phyloP scores from a whole-genome alignment of 192 early-diverging fungal species.

The Tieghemiomyces parasiticus region DNA sequence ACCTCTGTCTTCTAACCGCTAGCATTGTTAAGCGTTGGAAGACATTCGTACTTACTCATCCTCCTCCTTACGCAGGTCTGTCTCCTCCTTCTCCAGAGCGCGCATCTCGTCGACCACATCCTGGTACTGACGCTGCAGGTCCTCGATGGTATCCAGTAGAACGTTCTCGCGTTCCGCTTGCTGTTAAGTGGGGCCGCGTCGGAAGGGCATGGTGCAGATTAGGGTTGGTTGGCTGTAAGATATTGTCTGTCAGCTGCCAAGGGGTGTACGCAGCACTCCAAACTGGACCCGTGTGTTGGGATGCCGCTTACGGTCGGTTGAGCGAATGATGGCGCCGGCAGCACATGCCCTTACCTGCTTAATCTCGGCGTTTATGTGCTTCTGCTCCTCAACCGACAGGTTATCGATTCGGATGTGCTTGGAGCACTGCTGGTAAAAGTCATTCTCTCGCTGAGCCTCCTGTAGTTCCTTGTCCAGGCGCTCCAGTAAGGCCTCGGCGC shows the following conservation, averaged over 20 bases:
- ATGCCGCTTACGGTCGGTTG: too few species aligned
- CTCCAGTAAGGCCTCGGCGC: constrained; percentile 62
- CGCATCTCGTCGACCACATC: constrained; percentile 20
- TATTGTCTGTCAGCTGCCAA: too few species aligned
- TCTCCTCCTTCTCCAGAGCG: constrained; percentile 33
- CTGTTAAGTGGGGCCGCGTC: constrained; percentile 29
- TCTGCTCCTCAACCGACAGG: constrained; percentile 9
- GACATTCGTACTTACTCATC: constrained; percentile 26
- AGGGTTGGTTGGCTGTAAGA: too few species aligned
- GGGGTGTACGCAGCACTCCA: too few species aligned
- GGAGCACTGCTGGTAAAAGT: constrained; percentile 6
- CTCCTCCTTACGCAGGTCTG: constrained; percentile 39
- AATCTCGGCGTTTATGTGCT: constrained; percentile 1
- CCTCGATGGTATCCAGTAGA: constrained; percentile 15
- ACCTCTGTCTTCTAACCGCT: too few species aligned
- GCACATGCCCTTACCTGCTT: constrained; percentile 19
- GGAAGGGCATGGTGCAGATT: too few species aligned
- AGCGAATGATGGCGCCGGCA: too few species aligned
- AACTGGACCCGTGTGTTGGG: too few species aligned
- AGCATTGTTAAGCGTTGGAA: too few species aligned
- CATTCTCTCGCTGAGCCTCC: constrained; percentile 15
- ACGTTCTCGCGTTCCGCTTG: constrained; percentile 31
- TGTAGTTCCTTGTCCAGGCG: constrained; percentile 29
- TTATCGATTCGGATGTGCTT: constrained; percentile 4
- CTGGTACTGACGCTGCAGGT: background rate